phyloP scores from a whole-genome alignment of 2,329 filamentous ascomycete species.

The Cladosporium cucumerinum region DNA sequence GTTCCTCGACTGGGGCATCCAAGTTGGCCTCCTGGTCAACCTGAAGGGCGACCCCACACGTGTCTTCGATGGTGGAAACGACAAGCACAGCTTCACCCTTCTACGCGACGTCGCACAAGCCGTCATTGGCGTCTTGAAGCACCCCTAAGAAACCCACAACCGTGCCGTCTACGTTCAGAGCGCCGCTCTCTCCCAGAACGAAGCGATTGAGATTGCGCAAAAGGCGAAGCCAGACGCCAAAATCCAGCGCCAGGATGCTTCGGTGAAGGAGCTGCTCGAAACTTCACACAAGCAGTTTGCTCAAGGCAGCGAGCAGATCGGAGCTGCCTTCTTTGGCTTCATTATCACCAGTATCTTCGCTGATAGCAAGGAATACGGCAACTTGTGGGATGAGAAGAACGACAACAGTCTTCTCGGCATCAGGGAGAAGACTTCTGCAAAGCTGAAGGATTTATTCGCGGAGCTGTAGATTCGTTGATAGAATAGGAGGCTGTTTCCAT shows the following conservation, averaged over 20 bases:
- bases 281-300: neutral
- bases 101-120: conserved; percentile 34
- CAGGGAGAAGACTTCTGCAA: neutral
- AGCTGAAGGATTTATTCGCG: neutral
- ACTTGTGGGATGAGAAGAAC: neutral
- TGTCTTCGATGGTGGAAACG: conserved; percentile 37
- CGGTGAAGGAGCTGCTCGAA: conserved; percentile 6
- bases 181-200: conserved; percentile 36
- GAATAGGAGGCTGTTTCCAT: neutral
- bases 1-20: conserved; percentile 39
- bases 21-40: conserved; percentile 31
- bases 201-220: conserved; percentile 31
- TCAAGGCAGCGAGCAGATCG: conserved; percentile 1
- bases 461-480: neutral
- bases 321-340: conserved; percentile 1
- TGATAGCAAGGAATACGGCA: conserved; percentile 1
- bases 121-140: conserved; percentile 32
- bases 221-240: conserved; percentile 2
- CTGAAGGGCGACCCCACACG: conserved; percentile 28
- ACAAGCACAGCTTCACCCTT: conserved; percentile 31
- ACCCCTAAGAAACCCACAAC: conserved; percentile 36
- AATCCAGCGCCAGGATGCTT: neutral
- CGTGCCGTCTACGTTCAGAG: conserved; percentile 38
- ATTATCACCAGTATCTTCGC: conserved; percentile 3
- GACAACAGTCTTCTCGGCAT: conserved; percentile 14